Base-by-base conservation (phyloP, 2,329 filamentous ascomycete genomes). In the Rhynchosporium secalis region DNA sequence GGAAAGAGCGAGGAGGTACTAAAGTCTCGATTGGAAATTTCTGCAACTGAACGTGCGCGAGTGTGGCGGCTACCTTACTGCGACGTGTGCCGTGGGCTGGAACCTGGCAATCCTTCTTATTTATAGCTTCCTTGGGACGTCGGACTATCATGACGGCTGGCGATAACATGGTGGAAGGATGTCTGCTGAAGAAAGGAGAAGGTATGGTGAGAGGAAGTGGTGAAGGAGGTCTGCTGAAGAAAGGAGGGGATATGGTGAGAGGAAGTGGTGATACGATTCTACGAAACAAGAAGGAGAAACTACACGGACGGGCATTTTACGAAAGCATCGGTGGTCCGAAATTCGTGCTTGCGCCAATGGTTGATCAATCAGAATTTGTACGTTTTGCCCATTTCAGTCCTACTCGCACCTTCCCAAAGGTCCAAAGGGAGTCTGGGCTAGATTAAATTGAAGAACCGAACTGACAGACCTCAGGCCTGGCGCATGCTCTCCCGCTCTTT, bases 361-460 rank as follows among this genome's bases (percentile, higher is more conserved):
- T 99, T 28, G 94, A 99, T 73, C 91, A 97, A 76, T 97, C 92
- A 38, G 95, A 99, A 80, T 97, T 98, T 79, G 93, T 96, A 80
- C 68, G 88, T 80, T 51, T 62, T 45, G 47, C 51, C 33, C 38
- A 40, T 26, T 7, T 3, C 20, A 10, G n/a, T 7, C 9, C 41
- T 4, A 12, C 36, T 40, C 41, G 15, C 10, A 20, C 13, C 15
- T 15, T 46, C 4, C 4, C n/a, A 26, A 1, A 20, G n/a, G 7
- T n/a, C 15, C 3, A 45, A n/a, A 45, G n/a, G n/a, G 41, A 45
- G 41, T 9, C 43, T 20, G 7, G 15, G 8, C 8, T n/a, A 46
- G n/a, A 7, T 28, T 26, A 46, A 46, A 20, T 8, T 38, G 33
- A 20, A 15, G 47, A 47, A 63, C 41, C 49, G 56, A 57, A 66